phyloP scores from a whole-genome alignment of 2,329 filamentous ascomycete species.

The Lecanicillium sp. region DNA sequence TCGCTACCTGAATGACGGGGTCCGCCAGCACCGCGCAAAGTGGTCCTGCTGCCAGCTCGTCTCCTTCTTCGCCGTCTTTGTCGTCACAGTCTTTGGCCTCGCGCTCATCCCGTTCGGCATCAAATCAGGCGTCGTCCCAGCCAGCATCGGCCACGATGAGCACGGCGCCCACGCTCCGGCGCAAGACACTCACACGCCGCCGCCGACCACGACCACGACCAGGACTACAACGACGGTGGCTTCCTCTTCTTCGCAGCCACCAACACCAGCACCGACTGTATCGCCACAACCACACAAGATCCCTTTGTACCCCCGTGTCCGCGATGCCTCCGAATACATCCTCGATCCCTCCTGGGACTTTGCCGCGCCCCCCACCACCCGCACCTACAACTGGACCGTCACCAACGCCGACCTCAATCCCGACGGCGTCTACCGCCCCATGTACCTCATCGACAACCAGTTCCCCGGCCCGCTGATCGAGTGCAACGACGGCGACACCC shows the following conservation, averaged over 20 bases:
- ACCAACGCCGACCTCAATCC: slow-evolving; percentile 52
- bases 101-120: slow-evolving; percentile 20
- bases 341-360: slow-evolving; percentile 53
- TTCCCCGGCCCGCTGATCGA: slow-evolving; percentile 70
- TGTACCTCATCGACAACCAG: slow-evolving; percentile 67
- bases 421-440: slow-evolving; percentile 50
- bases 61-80: slow-evolving; percentile 19
- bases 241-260: background rate
- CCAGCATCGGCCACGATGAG: slow-evolving; percentile 2
- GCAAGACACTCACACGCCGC: background rate
- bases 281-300: background rate
- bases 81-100: slow-evolving; percentile 21
- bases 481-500: slow-evolving; percentile 65
- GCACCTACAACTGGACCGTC: slow-evolving; percentile 57
- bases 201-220: background rate
- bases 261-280: too few relatives aligned
- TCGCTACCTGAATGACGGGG: background rate
- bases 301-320: slow-evolving; percentile 20
- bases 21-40: background rate
- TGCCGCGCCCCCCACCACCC: slow-evolving; percentile 39
- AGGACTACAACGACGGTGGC: too few relatives aligned
- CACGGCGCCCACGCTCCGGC: background rate
- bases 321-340: slow-evolving; percentile 45
- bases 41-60: slow-evolving; percentile 15
- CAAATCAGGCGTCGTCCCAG: slow-evolving; percentile 2